Evolutionary conservation across 345 rosid genomes (phyloP).

Genomic region (Salix purpurea): DNA sequence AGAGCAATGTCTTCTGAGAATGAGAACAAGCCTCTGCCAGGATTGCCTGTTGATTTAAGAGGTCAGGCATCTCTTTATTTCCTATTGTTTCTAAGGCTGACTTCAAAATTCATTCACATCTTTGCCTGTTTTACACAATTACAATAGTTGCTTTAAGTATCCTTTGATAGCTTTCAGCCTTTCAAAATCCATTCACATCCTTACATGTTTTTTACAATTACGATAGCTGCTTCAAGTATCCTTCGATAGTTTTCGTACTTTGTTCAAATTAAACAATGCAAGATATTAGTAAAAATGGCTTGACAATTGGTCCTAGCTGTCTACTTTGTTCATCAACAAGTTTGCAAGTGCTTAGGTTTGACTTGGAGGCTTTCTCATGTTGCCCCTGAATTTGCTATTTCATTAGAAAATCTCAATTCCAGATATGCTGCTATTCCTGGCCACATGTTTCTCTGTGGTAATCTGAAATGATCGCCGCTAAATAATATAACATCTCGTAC

Average conservation of each 20-base stretch:
- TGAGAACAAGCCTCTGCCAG: conserved; percentile 37
- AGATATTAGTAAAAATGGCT: background rate
- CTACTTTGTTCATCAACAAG: background rate
- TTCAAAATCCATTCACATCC: too few relatives aligned
- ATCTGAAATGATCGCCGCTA: background rate
- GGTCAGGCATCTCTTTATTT: conserved; percentile 16
- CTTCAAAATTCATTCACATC: too few relatives aligned
- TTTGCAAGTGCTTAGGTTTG: background rate
- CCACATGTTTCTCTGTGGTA: background rate
- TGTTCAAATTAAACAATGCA: background rate
- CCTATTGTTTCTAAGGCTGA: too few relatives aligned
- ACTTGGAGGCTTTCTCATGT: background rate
- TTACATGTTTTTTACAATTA: background rate
- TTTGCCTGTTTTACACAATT: background rate
- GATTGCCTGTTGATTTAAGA: conserved; percentile 56
- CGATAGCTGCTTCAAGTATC: background rate
- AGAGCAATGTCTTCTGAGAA: conserved; percentile 32
- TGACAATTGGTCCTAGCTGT: background rate
- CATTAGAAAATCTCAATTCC: background rate
- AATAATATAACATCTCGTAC: background rate
- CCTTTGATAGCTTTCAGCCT: background rate
- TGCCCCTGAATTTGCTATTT: background rate
- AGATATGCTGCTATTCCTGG: background rate
- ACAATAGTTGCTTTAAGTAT: background rate
- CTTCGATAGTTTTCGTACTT: background rate